Base-by-base conservation (phyloP, 139 green algal species). In the Marvania coccoides region DNA sequence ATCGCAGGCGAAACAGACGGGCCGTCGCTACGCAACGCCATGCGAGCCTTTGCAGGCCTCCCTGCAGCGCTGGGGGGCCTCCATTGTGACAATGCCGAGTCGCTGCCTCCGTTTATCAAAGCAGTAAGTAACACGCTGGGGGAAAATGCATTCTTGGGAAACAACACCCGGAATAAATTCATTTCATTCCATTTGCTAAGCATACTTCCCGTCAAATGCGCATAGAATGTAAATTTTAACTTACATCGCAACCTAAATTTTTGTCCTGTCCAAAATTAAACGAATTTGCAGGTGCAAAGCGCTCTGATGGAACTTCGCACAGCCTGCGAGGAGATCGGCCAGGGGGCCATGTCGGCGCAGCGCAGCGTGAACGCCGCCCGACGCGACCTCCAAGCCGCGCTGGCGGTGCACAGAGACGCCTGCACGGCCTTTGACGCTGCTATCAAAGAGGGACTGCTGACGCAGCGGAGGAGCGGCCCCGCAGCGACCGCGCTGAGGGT, bases 1-100 rank as follows among this genome's bases (percentile, higher is more conserved):
- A 48, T 85, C 46, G 60, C 46, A 29, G 68, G 72, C 7, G 71
- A 79, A 13, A 59, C 58, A 3, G 79, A 85, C 64, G 76, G 76
- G 1, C 36, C 73, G n/a, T 61, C 46, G 6, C 58, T 85, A 58
- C 40, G 65, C 4, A 36, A 57, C 9, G 79, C 76, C 3, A 29
- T 82, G 64, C 39, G 61, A 7, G 61, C 40, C 10, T 73, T 83
- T 29, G 58, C 38, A 3, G 54, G 71, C 23, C 37, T 84, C 34
- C 79, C 79, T 15, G 38, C 53, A 26, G 13, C 63, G 36, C 33
- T 84, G 14, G 67, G 67, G 1, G n/a, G 34, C 6, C 31, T 38
- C 3, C 76, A 83, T 73, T 15, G 31, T 24, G 53, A 14, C 26
- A 12, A 23, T 10, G 39, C 61, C 15, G 24, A 66, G 23, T 24